Percentiles rank a stretch among this genome's conserved stretches.
Evolutionary conservation across 768 basidiomycete genomes (phyloP).

Genomic region (Mycena alexandri): DNA sequence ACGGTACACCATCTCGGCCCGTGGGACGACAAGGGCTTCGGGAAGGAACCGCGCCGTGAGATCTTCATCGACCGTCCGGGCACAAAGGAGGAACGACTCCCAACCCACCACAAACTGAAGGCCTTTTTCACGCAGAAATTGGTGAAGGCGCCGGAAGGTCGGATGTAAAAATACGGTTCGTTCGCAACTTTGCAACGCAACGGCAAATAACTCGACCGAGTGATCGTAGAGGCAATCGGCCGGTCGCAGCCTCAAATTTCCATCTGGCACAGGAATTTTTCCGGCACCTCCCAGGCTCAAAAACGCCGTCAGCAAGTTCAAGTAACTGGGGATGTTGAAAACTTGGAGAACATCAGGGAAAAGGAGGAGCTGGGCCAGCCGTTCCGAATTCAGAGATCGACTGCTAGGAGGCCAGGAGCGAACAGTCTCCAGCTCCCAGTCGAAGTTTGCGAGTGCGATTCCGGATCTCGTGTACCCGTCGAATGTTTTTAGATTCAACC

Average conservation of each 20-base stretch:
- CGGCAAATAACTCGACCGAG: conserved; percentile 27
- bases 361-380: conserved; percentile 19
- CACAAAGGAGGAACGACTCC: conserved; percentile 33
- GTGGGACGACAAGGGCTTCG: conserved; percentile 18
- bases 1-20: conserved; percentile 26
- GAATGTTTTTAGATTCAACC: conserved; percentile 19
- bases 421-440: conserved; percentile 4
- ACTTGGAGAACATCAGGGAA: conserved; percentile 18
- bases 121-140: conserved; percentile 10
- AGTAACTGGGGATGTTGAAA: conserved; percentile 10
- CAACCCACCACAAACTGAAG: conserved; percentile 24
- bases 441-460: conserved; percentile 23
- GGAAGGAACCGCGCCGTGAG: conserved; percentile 12
- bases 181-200: conserved; percentile 26
- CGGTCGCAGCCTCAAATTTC: conserved; percentile 18
- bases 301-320: conserved; percentile 15
- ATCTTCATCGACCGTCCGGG: conserved; percentile 30
- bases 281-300: conserved; percentile 23
- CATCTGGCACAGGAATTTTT: conserved; percentile 32
- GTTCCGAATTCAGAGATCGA: conserved; percentile 11
- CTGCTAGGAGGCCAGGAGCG: conserved; percentile 19
- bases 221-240: conserved; percentile 27
- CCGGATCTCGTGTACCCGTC: conserved; percentile 20
- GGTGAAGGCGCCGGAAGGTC: conserved; percentile 12
- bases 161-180: conserved; percentile 29